Evolutionary conservation across 805 yeast species (phyloP), one percentile per base, ranked within the genome.

Genomic region (Suhomyces faveliae): DNA sequence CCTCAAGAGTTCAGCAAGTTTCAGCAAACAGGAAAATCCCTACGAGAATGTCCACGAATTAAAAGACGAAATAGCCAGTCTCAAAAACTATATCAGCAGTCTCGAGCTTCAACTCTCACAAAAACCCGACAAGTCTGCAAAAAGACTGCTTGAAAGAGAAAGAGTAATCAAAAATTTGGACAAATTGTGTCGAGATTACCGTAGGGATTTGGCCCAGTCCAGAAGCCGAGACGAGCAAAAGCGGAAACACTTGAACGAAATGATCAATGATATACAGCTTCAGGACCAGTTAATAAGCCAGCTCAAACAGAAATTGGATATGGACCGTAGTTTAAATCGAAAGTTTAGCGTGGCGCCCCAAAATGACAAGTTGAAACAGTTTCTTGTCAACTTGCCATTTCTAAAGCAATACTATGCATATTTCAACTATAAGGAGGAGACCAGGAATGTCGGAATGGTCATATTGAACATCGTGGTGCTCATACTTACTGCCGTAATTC

Each of bases 331-430:
- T 4, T 21, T 37, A 15, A 7, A 17, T 6, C 21, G 25, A 5
- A 22, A 20, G 11, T 42, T 42, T 8, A 27, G 13, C 4, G 15
- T 19, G 20, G 53, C 47, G 38, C 42, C 42, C 42, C 45, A 45
- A 40, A 46, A 59, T 38, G 11, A 46, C 51, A 4, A 45, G 45
- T 29, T 21, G 10, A 11, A 9, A 25, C 50, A 19, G 37, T 54
- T 67, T 29, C 5, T 66, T 6, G 30, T 44, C 8, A 60, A 58
- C 22, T 46, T 69, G 20, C 74, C 74, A 3, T 54, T 67, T 37
- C 44, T 68, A 11, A 64, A 61, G 43, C 71, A 69, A 44, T 62
- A 62, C 44, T 58, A 59, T 41, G 48, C 51, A 38, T 63, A 51
- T 38, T 58, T 49, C 50, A 57, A 58, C 40, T 68, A 66, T 38